Evolutionary conservation across 192 early-diverging fungal genomes (phyloP).

Genomic region (Helicostylum pulchrum): DNA sequence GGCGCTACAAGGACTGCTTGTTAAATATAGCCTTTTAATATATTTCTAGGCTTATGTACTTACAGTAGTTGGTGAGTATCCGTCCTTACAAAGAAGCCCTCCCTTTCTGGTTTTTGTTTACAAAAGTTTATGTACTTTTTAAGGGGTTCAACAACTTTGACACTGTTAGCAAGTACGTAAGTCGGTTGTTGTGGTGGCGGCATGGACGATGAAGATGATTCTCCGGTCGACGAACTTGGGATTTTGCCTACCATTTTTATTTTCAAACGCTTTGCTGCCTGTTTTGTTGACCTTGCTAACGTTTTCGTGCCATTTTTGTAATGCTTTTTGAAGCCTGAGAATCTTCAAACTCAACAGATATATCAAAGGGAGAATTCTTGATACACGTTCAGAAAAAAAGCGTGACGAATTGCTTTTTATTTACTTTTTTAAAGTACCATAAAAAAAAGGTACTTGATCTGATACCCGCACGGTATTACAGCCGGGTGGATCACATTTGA

Average conservation of each 20-base stretch:
- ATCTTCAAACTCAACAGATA: conserved; percentile 11
- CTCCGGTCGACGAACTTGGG: conserved; percentile 1
- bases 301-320: conserved; percentile 10
- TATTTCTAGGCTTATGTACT: conserved; percentile 17
- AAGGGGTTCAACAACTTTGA: conserved; percentile 8
- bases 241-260: conserved; percentile 3
- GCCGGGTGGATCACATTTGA: too few species aligned
- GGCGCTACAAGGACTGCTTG: conserved; percentile 10
- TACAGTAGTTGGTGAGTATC: conserved; percentile 8
- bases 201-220: conserved; percentile 1
- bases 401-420: too few species aligned
- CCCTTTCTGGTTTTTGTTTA: conserved; percentile 8
- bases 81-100: not conserved
- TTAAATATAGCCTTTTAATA: conserved; percentile 12
- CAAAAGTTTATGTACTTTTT: conserved; percentile 10
- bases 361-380: too few species aligned
- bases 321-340: conserved; percentile 8
- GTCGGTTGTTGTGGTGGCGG: conserved; percentile 9
- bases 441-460: too few species aligned
- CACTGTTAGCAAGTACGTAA: conserved; percentile 6
- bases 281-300: conserved; percentile 12
- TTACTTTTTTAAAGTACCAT: too few species aligned
- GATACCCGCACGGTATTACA: too few species aligned
- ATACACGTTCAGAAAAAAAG: too few species aligned
- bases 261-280: conserved; percentile 10